Evolutionary conservation across 768 basidiomycete species (phyloP).

Genomic region (Neoboletus magnificus): DNA sequence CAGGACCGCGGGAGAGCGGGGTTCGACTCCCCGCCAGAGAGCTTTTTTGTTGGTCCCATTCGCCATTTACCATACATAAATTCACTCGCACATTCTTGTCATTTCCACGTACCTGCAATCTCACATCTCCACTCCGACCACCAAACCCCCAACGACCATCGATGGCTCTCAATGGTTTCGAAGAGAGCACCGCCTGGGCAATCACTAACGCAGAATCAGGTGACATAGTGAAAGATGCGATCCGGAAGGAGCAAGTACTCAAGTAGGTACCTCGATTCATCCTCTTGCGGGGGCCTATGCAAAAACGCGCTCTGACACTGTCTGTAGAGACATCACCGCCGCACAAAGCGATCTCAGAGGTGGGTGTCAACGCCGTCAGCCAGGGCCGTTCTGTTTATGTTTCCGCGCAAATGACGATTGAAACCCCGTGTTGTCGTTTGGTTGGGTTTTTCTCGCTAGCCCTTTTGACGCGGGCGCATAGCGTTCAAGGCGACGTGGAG

Average conservation of each 20-base stretch:
- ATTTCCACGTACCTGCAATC: not conserved
- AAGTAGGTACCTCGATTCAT: conserved; percentile 48
- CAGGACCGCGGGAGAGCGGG: conserved; percentile 39
- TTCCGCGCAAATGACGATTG: not conserved
- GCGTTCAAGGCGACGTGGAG: conserved; percentile 75
- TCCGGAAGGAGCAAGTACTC: conserved; percentile 73
- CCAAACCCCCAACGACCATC: not conserved
- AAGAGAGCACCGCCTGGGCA: conserved; percentile 52
- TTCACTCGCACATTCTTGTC: too few species aligned
- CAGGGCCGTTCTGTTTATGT: not conserved
- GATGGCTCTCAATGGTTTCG: conserved; percentile 47
- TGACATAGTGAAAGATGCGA: conserved; percentile 71
- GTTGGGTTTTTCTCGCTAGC: conserved; percentile 38
- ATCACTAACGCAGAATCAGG: conserved; percentile 40
- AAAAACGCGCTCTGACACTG: not conserved
- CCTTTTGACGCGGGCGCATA: conserved; percentile 61
- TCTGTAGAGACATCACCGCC: conserved; percentile 64
- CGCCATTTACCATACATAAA: not conserved
- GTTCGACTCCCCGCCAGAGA: conserved; percentile 49
- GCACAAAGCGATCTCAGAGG: conserved; percentile 77
- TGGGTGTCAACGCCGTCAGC: conserved; percentile 31
- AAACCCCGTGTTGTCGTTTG: not conserved
- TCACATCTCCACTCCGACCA: not conserved
- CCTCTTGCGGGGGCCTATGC: not conserved
- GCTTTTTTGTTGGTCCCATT: conserved; percentile 7